phyloP scores from a whole-genome alignment of 2,329 filamentous ascomycete genomes.

The Ascochyta pisi region DNA sequence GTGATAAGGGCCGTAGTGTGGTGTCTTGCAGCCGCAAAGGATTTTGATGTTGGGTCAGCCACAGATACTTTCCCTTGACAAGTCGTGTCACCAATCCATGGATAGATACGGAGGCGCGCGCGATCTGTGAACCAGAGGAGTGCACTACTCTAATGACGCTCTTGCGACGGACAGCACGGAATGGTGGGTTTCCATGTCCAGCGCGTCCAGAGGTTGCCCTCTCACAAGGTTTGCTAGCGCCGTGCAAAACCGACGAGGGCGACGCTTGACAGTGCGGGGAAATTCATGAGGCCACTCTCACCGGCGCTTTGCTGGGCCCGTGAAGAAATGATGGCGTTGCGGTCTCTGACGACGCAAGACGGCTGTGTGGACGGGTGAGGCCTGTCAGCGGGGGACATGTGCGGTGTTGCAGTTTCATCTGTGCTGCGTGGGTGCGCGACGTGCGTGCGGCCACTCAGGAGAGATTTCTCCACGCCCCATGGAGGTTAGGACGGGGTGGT shows the following conservation, averaged over 20 bases:
- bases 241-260: constrained; percentile 20
- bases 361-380: constrained; percentile 4
- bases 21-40: constrained; percentile 10
- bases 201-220: constrained; percentile 7
- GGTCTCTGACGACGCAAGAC: background rate
- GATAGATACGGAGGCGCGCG: constrained; percentile 16
- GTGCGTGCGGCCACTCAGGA: constrained; percentile 5
- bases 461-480: constrained; percentile 8
- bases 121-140: constrained; percentile 9
- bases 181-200: constrained; percentile 4
- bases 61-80: constrained; percentile 15
- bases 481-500: constrained; percentile 16
- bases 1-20: constrained; percentile 19
- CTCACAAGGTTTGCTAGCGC: constrained; percentile 31
- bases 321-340: constrained; percentile 14
- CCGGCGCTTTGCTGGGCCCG: constrained; percentile 24
- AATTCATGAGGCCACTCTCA: constrained; percentile 27
- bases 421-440: constrained; percentile 12
- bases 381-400: constrained; percentile 11
- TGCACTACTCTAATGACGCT: background rate
- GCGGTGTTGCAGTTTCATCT: constrained; percentile 21
- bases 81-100: constrained; percentile 12
- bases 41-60: constrained; percentile 15
- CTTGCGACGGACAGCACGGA: constrained; percentile 1
- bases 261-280: constrained; percentile 41